A percentile compares a stretch with the other conserved stretches of the same genome.
phyloP scores from a whole-genome alignment of 805 yeast species.

The Isabelozyma heimii region DNA sequence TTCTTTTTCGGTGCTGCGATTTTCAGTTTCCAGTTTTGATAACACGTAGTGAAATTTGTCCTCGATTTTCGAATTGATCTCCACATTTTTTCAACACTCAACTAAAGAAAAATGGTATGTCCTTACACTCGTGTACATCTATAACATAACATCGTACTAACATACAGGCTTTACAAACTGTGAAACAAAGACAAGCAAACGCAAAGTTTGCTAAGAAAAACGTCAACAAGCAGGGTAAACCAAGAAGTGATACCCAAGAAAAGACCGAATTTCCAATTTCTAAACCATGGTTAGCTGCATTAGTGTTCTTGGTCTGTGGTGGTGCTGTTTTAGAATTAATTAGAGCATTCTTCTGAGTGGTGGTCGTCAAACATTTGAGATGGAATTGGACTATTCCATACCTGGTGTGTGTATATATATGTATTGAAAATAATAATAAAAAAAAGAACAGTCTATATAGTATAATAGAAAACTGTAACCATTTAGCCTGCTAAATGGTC shows the following conservation, averaged over 20 bases:
- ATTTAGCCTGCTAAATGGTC: not conserved
- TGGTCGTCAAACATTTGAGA: too few species aligned
- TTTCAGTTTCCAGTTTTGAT: not conserved
- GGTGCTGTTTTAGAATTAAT: slow-evolving; percentile 77
- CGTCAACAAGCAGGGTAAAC: slow-evolving; percentile 74
- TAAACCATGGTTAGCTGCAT: slow-evolving; percentile 58
- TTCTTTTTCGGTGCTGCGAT: not conserved
- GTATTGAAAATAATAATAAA: not conserved
- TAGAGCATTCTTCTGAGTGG: slow-evolving; percentile 44
- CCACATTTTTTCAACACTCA: not conserved
- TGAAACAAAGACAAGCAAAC: slow-evolving; percentile 86
- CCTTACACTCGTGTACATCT: not conserved
- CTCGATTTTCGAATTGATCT: not conserved
- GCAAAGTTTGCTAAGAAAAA: slow-evolving; percentile 73
- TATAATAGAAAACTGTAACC: not conserved
- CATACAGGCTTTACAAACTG: slow-evolving; percentile 69
- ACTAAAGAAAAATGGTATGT: not conserved
- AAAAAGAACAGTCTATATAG: not conserved
- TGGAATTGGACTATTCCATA: too few species aligned
- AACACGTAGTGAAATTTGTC: not conserved
- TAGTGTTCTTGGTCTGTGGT: slow-evolving; percentile 71
- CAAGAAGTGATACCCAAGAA: slow-evolving; percentile 39
- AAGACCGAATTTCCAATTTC: slow-evolving; percentile 53
- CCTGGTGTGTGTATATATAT: not conserved
- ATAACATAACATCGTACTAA: not conserved